phyloP scores from a whole-genome alignment of 1,139 yeast genomes.

The Zhuliangozyma parablackwelliae region DNA sequence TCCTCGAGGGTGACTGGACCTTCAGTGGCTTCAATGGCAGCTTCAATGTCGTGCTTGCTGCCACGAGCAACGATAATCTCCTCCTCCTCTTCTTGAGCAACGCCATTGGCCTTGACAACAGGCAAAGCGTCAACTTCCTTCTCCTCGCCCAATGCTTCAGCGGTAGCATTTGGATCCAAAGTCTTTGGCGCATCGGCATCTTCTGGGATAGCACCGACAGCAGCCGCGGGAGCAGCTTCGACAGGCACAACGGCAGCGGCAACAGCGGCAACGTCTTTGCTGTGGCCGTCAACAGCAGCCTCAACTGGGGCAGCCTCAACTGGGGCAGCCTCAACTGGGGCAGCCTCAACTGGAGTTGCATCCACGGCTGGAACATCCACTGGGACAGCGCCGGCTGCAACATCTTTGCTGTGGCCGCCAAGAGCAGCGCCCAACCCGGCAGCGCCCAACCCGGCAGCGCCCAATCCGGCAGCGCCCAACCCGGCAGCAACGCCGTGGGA shows the following conservation, averaged over 20 bases:
- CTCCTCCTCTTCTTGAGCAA: slow-evolving; percentile 19
- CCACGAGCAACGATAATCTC: slow-evolving; percentile 43
- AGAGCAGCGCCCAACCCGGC: too few species aligned
- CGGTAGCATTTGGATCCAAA: slow-evolving; percentile 28
- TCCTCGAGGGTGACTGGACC: slow-evolving; percentile 40
- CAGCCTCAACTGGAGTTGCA: too few species aligned
- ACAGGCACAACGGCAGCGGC: slow-evolving; percentile 4
- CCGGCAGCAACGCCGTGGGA: too few species aligned
- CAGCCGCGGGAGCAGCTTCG: slow-evolving; percentile 5
- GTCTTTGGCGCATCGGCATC: slow-evolving; percentile 19
- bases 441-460: too few species aligned
- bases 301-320: background rate
- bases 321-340: too few species aligned
- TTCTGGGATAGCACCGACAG: slow-evolving; percentile 1
- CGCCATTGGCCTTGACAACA: slow-evolving; percentile 9
- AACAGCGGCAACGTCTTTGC: slow-evolving; percentile 1
- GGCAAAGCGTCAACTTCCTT: slow-evolving; percentile 26
- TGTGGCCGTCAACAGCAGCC: slow-evolving; percentile 5
- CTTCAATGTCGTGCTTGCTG: slow-evolving; percentile 25
- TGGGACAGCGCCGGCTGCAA: too few species aligned
- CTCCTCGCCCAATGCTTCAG: slow-evolving; percentile 12
- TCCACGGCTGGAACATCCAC: too few species aligned
- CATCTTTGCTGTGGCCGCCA: too few species aligned
- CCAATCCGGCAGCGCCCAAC: too few species aligned
- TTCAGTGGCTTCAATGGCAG: slow-evolving; percentile 35